Evolutionary conservation across 805 yeast species (phyloP).

Genomic region (Saccharomycopsis olivae): DNA sequence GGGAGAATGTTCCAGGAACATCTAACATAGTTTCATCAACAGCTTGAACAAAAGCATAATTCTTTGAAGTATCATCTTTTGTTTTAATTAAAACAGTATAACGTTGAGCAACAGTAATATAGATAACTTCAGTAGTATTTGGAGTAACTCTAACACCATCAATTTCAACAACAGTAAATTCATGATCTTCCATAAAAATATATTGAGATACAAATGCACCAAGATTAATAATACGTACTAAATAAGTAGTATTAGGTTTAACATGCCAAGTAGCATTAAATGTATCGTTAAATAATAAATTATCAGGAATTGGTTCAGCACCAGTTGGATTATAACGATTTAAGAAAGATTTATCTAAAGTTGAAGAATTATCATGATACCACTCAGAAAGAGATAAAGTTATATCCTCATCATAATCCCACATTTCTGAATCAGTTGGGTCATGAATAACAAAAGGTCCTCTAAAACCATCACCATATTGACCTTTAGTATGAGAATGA

Average conservation of each 20-base stretch:
- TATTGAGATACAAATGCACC: constrained; percentile 93
- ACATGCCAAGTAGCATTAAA: constrained; percentile 68
- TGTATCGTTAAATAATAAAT: constrained; percentile 71
- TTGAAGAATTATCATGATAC: constrained; percentile 59
- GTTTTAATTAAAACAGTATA: constrained; percentile 73
- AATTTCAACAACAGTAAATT: constrained; percentile 75
- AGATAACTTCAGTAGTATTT: constrained; percentile 56
- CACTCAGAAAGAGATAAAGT: constrained; percentile 68
- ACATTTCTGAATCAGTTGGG: constrained; percentile 36
- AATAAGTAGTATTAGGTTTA: constrained; percentile 76
- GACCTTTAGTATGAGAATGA: constrained; percentile 86
- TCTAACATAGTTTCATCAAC: constrained; percentile 83
- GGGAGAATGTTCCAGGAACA: constrained; percentile 48
- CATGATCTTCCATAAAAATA: constrained; percentile 81
- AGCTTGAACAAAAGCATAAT: constrained; percentile 75
- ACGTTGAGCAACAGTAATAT: constrained; percentile 87
- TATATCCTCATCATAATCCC: constrained; percentile 73
- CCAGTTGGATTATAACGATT: constrained; percentile 85
- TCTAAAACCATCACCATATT: constrained; percentile 90
- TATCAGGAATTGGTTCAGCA: constrained; percentile 93
- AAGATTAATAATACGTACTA: constrained; percentile 67
- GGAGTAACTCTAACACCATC: constrained; percentile 86
- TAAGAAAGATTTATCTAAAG: constrained; percentile 46
- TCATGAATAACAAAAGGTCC: constrained; percentile 70
- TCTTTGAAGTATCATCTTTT: constrained; percentile 47